phyloP scores from a whole-genome alignment of 352 stramenopile species.

The Pythium vanterpoolii region DNA sequence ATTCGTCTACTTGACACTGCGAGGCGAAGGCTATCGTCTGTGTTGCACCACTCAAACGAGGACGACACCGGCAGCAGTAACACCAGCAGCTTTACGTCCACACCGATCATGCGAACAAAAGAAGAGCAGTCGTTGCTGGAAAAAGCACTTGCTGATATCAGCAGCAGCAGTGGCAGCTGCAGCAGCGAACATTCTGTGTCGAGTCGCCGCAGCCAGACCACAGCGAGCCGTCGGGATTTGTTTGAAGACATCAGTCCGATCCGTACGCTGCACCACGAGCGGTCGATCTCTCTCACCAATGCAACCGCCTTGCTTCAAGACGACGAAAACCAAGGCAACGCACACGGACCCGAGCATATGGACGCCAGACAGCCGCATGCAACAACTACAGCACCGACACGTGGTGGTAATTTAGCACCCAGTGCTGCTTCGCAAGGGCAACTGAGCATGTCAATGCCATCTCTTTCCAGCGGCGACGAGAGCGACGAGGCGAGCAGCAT shows the following conservation, averaged over 20 bases:
- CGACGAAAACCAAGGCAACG: background rate
- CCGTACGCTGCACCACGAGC: constrained; percentile 2
- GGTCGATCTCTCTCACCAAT: constrained; percentile 9
- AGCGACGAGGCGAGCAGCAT: constrained; percentile 25
- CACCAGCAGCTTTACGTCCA: constrained; percentile 36
- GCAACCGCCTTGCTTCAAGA: constrained; percentile 10
- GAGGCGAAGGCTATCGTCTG: constrained; percentile 21
- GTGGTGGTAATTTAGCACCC: background rate
- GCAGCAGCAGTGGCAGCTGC: constrained; percentile 49
- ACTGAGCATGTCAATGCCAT: constrained; percentile 6
- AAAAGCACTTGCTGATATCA: constrained; percentile 64
- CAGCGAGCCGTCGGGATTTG: constrained; percentile 5
- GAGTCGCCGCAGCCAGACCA: background rate
- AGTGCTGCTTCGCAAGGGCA: background rate
- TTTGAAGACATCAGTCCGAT: constrained; percentile 28
- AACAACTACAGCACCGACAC: background rate
- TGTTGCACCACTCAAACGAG: constrained; percentile 24
- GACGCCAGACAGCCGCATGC: background rate
- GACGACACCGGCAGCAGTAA: constrained; percentile 26
- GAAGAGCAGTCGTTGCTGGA: constrained; percentile 63
- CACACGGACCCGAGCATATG: background rate
- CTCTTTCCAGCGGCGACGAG: constrained; percentile 22
- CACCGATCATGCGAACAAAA: constrained; percentile 47
- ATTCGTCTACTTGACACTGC: constrained; percentile 24
- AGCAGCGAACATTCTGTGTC: background rate